Percentiles rank a stretch among this genome's conserved stretches.
These are phyloP conservation scores for Rhodosporidiobolus odoratus DNA, from an alignment of 768 basidiomycete genomes.

Conservation along the genomic window DNA sequence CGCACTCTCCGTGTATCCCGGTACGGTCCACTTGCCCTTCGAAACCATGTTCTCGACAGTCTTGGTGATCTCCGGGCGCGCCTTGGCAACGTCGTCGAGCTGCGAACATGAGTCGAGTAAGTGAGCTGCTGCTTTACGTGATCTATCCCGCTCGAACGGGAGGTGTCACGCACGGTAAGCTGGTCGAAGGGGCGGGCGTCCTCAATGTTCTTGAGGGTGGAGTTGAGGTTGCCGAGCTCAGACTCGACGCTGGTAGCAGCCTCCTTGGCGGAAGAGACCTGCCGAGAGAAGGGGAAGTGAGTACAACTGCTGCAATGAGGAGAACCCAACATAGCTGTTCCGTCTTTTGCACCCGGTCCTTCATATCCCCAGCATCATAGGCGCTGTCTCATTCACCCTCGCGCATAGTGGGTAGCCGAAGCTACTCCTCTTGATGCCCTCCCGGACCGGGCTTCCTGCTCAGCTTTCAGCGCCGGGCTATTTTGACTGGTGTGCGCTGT, in stretches of 20 bases:
- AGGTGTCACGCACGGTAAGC: constrained; percentile 66
- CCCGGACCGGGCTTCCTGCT: too few relatives aligned
- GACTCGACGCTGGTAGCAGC: constrained; percentile 83
- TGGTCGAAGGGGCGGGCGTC: constrained; percentile 96
- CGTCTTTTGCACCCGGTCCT: too few relatives aligned
- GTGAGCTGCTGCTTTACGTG: neutral
- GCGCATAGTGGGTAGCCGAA: too few relatives aligned
- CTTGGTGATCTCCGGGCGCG: constrained; percentile 85
- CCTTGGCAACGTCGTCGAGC: constrained; percentile 83
- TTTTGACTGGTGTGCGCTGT: too few relatives aligned
- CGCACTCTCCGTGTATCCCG: constrained; percentile 56
- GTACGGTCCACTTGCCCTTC: constrained; percentile 98
- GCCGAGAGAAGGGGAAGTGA: neutral
- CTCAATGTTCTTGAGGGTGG: constrained; percentile 93
- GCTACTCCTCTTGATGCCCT: neutral
- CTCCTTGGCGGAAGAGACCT: constrained; percentile 85
- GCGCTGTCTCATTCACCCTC: too few relatives aligned
- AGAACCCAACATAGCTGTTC: too few relatives aligned
- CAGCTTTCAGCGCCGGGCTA: too few relatives aligned
- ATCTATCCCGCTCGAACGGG: neutral
- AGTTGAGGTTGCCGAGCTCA: constrained; percentile 84
- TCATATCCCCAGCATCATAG: too few relatives aligned
- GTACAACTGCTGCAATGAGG: neutral
- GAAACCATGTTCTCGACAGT: constrained; percentile 89
- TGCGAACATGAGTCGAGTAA: constrained; percentile 44